phyloP scores from a whole-genome alignment of 768 basidiomycete genomes.

The Lepiota venenata region DNA sequence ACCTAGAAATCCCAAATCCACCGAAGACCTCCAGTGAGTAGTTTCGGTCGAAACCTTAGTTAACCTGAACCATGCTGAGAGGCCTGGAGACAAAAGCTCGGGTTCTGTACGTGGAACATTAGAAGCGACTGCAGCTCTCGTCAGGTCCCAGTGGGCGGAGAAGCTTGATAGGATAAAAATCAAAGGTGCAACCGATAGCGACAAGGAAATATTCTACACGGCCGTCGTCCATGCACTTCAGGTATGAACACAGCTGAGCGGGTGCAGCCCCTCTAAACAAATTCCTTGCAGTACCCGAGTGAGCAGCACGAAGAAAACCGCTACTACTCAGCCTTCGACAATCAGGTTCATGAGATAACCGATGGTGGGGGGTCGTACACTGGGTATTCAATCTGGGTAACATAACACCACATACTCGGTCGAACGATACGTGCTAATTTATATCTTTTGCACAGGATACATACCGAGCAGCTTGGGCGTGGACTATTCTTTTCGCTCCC shows the following conservation, averaged over 20 bases:
- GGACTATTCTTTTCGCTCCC: slow-evolving; percentile 72
- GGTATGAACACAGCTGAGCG: slow-evolving; percentile 22
- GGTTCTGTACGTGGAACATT: slow-evolving; percentile 24
- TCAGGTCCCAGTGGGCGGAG: slow-evolving; percentile 53
- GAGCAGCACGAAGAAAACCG: slow-evolving; percentile 61
- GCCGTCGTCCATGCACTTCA: slow-evolving; percentile 60
- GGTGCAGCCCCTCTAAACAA: no score
- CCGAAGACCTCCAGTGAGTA: background rate
- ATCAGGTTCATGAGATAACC: slow-evolving; percentile 47
- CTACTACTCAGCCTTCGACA: slow-evolving; percentile 79
- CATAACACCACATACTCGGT: background rate
- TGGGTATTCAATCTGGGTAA: slow-evolving; percentile 77
- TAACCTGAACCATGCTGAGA: background rate
- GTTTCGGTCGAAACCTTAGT: background rate
- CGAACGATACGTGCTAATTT: background rate
- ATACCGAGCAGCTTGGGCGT: slow-evolving; percentile 74
- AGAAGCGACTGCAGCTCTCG: slow-evolving; percentile 46
- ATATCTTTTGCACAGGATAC: slow-evolving; percentile 51
- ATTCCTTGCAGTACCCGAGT: slow-evolving; percentile 56
- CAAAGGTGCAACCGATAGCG: slow-evolving; percentile 13
- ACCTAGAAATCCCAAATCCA: slow-evolving; percentile 27
- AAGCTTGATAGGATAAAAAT: slow-evolving; percentile 52
- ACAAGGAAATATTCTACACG: slow-evolving; percentile 51
- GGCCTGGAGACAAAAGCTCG: background rate
- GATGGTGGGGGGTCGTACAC: slow-evolving; percentile 58